A percentile compares a stretch with the other conserved stretches of the same genome.
phyloP scores from a whole-genome alignment of 495 filamentous ascomycete species.

The Aspergillus carlsbadensis region DNA sequence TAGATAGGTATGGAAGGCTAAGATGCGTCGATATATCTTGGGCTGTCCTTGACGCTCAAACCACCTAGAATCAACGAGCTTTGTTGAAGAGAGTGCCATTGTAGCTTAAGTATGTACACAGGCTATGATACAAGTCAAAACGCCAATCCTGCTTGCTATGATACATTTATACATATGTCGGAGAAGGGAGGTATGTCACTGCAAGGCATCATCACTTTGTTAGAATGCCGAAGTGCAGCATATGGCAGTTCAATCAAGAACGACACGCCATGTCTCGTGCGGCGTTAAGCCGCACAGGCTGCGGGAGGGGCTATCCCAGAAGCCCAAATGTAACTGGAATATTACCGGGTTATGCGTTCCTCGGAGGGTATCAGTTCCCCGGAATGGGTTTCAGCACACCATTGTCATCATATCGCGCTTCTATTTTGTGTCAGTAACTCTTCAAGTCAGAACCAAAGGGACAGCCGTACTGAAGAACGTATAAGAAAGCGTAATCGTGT shows the following conservation, averaged over 20 bases:
- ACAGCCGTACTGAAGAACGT: constrained; percentile 91
- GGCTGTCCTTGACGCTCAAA: too few species aligned
- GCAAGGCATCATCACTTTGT: not conserved
- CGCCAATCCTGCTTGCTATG: constrained; percentile 11
- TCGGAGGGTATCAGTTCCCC: constrained; percentile 12
- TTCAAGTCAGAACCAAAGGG: not conserved
- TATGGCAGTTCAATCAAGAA: not conserved
- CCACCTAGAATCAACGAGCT: too few species aligned
- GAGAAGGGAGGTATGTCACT: constrained; percentile 5
- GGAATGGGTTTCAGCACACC: constrained; percentile 54
- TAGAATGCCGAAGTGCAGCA: not conserved
- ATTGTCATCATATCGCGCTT: constrained; percentile 85
- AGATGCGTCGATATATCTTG: too few species aligned
- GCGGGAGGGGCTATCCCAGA: not conserved
- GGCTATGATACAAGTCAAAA: constrained; percentile 14
- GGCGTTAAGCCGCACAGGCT: not conserved
- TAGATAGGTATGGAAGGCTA: too few species aligned
- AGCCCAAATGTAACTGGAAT: not conserved
- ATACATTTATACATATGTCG: constrained; percentile 4
- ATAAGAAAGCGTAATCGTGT: constrained; percentile 93
- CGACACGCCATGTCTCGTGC: not conserved
- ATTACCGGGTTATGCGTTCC: not conserved
- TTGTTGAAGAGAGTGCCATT: not conserved
- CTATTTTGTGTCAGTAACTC: constrained; percentile 44
- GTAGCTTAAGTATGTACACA: constrained; percentile 12